phyloP scores from a whole-genome alignment of 2,329 filamentous ascomycete genomes.

The Talaromyces sp. region DNA sequence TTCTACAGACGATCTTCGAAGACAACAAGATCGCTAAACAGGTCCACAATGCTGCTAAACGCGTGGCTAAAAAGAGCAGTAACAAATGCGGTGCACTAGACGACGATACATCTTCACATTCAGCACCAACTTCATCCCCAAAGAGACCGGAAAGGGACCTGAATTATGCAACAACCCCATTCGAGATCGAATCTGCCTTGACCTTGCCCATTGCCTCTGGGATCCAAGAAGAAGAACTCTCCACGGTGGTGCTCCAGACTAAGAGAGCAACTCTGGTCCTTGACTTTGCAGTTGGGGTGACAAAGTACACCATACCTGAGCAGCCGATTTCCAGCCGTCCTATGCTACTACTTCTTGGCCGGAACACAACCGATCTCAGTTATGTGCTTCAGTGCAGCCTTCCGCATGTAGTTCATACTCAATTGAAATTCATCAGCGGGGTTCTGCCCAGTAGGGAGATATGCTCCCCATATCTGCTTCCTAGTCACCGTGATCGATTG shows the following conservation, averaged over 20 bases:
- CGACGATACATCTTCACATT: constrained; percentile 17
- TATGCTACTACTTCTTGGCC: too few species aligned
- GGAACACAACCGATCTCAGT: too few species aligned
- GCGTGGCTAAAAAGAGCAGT: constrained; percentile 23
- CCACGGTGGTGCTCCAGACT: constrained; percentile 57
- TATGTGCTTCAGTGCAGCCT: too few species aligned
- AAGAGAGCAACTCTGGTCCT: constrained; percentile 79
- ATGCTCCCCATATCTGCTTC: too few species aligned
- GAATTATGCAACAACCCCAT: constrained; percentile 18
- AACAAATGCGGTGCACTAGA: constrained; percentile 49
- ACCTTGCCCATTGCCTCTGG: constrained; percentile 24
- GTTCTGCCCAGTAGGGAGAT: too few species aligned
- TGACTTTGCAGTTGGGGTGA: constrained; percentile 68
- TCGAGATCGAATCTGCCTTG: constrained; percentile 29
- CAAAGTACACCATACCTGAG: constrained; percentile 78
- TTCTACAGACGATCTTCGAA: constrained; percentile 38
- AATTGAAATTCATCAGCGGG: too few species aligned
- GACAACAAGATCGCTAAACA: constrained; percentile 55
- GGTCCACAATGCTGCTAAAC: constrained; percentile 52
- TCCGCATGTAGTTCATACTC: too few species aligned
- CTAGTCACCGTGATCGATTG: too few species aligned
- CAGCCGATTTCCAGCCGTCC: constrained; percentile 79
- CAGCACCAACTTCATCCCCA: constrained; percentile 20
- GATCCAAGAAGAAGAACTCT: constrained; percentile 54
- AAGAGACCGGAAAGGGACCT: constrained; percentile 31